Evolutionary conservation across 2,329 filamentous ascomycete genomes (phyloP), one percentile per base, ranked within the genome.

Genomic region (Fusarium sp.): DNA sequence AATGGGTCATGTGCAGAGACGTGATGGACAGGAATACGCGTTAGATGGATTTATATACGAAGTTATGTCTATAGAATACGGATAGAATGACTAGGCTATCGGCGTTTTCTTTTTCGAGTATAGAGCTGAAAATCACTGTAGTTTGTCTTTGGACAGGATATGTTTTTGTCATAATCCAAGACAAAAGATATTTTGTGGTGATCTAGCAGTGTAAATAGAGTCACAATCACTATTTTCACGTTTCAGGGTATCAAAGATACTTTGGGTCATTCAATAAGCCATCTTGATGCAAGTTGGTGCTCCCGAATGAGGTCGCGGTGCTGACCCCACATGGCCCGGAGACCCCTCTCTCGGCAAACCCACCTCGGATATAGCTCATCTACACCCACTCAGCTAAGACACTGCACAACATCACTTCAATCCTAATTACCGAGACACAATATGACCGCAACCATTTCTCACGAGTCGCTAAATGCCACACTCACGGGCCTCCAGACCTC

Each of bases 281-380:
- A 47, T 28, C 26, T 15, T 47, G 32, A 34, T 15, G 32, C 0
- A 34, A 17, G 32, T 17, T 34, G 15, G 8, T 34, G 32, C 10
- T 20, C 30, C 17, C 1, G 12, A 26, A 22, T 26, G 34, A 4
- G 0, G 15, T 6, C 20, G 1, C 1, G 26, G 8, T 42, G 20
- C 20, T n/a, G 15, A 18, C 51, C 51, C 51, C 51, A 55, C 51
- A 42, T 42, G 24, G n/a, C 51, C 34, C 9, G 15, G 20, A 41
- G 34, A 39, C 51, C 51, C 51, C 51, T 41, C 51, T n/a, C 36
- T 41, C 20, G 15, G 20, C 11, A 28, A 55, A 28, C 51, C 11
- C 20, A 55, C 51, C 24, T 55, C 20, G 20, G 51, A 30, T 30
- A 55, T 42, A n/a, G 15, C 51, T 41, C 51, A 30, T 22, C 17